These are phyloP conservation scores for Lepiota brunneoincarnata DNA, from an alignment of 768 basidiomycete genomes.

Conservation along the genomic window DNA sequence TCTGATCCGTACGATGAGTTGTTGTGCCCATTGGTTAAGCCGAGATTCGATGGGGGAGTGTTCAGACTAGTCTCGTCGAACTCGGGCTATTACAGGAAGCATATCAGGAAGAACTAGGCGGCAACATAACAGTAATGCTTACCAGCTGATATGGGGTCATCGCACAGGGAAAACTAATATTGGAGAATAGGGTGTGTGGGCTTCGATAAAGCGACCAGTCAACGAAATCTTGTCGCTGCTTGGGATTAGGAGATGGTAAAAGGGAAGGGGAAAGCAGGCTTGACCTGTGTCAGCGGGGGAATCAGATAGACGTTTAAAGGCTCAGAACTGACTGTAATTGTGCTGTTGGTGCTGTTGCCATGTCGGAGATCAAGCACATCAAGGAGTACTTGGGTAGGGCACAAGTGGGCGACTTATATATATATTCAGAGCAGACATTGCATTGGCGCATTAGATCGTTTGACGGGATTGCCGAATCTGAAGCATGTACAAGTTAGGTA, in stretches of 20 bases:
- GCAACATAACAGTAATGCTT: neutral
- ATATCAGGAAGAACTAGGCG: neutral
- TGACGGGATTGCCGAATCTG: slow-evolving; percentile 6
- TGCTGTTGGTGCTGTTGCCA: slow-evolving; percentile 17
- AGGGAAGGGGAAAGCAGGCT: slow-evolving; percentile 1
- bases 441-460: slow-evolving; percentile 9
- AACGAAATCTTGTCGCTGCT: slow-evolving; percentile 1
- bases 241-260: neutral
- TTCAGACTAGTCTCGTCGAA: neutral
- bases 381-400: slow-evolving; percentile 14
- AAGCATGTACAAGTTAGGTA: slow-evolving; percentile 5
- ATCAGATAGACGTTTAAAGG: neutral
- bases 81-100: neutral
- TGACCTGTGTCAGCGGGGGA: slow-evolving; percentile 3
- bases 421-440: slow-evolving; percentile 4
- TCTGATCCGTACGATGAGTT: slow-evolving; percentile 9
- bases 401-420: slow-evolving; percentile 11
- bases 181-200: slow-evolving; percentile 1
- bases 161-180: neutral
- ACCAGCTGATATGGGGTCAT: slow-evolving; percentile 5
- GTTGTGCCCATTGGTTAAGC: neutral
- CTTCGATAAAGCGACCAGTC: slow-evolving; percentile 3
- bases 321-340: slow-evolving; percentile 9
- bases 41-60: neutral
- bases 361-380: slow-evolving; percentile 16